Percentiles rank a stretch among this genome's conserved stretches.
phyloP scores from a whole-genome alignment of 2,329 filamentous ascomycete species.

The Aspergillus sp. region DNA sequence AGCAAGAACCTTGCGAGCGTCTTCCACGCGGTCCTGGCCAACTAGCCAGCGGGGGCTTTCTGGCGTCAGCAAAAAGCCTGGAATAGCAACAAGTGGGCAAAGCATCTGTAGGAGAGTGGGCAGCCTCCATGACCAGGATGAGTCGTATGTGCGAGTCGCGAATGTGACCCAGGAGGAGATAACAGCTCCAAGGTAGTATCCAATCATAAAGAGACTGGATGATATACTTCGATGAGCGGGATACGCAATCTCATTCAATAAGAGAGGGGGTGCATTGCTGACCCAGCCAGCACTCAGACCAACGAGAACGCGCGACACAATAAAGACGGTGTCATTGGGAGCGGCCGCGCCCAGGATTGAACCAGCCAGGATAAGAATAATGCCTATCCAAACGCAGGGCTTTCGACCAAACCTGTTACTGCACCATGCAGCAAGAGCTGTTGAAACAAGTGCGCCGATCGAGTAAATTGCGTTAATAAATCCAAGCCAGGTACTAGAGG shows the following conservation, averaged over 20 bases:
- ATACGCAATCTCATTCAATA: conserved; percentile 49
- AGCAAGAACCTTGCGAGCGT: conserved; percentile 16
- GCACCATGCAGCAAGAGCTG: conserved; percentile 29
- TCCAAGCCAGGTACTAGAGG: conserved; percentile 29
- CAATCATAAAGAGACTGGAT: conserved; percentile 36
- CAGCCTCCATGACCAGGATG: conserved; percentile 24
- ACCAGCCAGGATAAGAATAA: conserved; percentile 7
- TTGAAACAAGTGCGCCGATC: conserved; percentile 28
- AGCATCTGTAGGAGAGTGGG: conserved; percentile 23
- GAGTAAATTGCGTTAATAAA: conserved; percentile 32
- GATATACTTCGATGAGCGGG: conserved; percentile 38
- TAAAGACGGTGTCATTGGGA: conserved; percentile 24
- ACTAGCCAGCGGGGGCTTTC: conserved; percentile 26
- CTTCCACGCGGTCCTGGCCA: conserved; percentile 15
- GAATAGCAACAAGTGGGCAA: conserved; percentile 18
- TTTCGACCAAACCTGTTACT: conserved; percentile 39
- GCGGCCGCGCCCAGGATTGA: conserved; percentile 31
- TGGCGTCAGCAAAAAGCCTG: conserved; percentile 17
- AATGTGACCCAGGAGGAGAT: conserved; percentile 31
- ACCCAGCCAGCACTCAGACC: conserved; percentile 37
- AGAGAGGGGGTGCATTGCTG: conserved; percentile 32
- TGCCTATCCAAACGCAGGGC: conserved; percentile 30
- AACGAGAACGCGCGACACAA: conserved; percentile 38
- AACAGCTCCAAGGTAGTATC: conserved; percentile 32
- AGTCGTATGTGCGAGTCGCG: conserved; percentile 18